Evolutionary conservation across 495 filamentous ascomycete species (phyloP).

Genomic region (Amniculicola lignicola): DNA sequence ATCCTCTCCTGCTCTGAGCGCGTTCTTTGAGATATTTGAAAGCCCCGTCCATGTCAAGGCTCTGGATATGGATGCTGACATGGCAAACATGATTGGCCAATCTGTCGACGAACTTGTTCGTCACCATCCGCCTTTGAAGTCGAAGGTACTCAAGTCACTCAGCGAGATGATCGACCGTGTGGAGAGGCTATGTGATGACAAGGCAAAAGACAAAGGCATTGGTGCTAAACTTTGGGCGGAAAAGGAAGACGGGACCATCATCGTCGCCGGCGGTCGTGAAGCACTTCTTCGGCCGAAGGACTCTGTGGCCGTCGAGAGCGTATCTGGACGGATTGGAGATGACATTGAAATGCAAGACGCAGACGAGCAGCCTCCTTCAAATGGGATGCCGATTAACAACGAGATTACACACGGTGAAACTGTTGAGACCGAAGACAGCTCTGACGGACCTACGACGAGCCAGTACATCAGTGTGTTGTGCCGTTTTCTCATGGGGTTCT

Average conservation of each 20-base stretch:
- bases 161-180: slow-evolving; percentile 81
- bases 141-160: slow-evolving; percentile 72
- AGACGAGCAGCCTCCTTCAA: slow-evolving; percentile 5
- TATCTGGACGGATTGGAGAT: background rate
- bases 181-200: slow-evolving; percentile 61
- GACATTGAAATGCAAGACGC: slow-evolving; percentile 35
- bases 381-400: background rate
- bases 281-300: slow-evolving; percentile 36
- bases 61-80: slow-evolving; percentile 68
- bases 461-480: slow-evolving; percentile 72
- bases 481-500: slow-evolving; percentile 73
- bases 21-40: slow-evolving; percentile 92
- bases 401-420: slow-evolving; percentile 25
- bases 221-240: slow-evolving; percentile 77
- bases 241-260: slow-evolving; percentile 48
- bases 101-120: slow-evolving; percentile 92
- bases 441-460: slow-evolving; percentile 50
- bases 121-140: slow-evolving; percentile 82
- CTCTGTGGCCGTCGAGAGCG: slow-evolving; percentile 6
- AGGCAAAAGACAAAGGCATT: slow-evolving; percentile 63
- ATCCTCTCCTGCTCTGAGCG: slow-evolving; percentile 72
- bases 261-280: slow-evolving; percentile 51
- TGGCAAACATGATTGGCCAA: slow-evolving; percentile 63
- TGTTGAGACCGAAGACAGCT: slow-evolving; percentile 44
- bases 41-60: slow-evolving; percentile 83